Evolutionary conservation across 306 rosid species (phyloP).

Genomic region (Psophocarpus tetragonolobus): DNA sequence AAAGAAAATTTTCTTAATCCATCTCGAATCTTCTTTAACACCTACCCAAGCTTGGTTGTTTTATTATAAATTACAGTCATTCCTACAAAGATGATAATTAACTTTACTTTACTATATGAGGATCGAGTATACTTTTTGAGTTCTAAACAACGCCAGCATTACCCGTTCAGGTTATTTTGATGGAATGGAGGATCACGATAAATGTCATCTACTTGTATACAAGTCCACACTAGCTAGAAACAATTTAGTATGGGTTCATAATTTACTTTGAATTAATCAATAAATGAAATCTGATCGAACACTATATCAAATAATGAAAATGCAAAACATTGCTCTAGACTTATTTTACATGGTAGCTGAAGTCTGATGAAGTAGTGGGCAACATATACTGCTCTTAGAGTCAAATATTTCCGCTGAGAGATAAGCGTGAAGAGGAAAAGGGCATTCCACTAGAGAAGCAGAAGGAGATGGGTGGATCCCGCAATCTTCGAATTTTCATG

Average conservation of each 20-base stretch:
- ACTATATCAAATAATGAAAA: background rate
- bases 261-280: background rate
- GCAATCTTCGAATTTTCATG: conserved; percentile 35
- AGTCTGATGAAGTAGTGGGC: background rate
- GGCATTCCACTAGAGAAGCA: conserved; percentile 49
- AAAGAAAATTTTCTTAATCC: no score
- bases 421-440: background rate
- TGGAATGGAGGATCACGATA: no score
- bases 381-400: background rate
- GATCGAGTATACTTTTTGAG: no score
- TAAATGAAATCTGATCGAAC: background rate
- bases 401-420: background rate
- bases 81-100: no score
- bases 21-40: no score
- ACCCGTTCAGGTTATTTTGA: no score
- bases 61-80: no score
- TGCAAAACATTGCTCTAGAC: background rate
- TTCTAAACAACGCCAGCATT: no score
- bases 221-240: background rate
- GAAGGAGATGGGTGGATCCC: conserved; percentile 55
- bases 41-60: no score
- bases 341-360: background rate
- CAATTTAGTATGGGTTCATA: background rate
- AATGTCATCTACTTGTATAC: no score
- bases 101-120: no score